phyloP scores from a whole-genome alignment of 2,329 filamentous ascomycete genomes.

The Rasamsonia emersonii region DNA sequence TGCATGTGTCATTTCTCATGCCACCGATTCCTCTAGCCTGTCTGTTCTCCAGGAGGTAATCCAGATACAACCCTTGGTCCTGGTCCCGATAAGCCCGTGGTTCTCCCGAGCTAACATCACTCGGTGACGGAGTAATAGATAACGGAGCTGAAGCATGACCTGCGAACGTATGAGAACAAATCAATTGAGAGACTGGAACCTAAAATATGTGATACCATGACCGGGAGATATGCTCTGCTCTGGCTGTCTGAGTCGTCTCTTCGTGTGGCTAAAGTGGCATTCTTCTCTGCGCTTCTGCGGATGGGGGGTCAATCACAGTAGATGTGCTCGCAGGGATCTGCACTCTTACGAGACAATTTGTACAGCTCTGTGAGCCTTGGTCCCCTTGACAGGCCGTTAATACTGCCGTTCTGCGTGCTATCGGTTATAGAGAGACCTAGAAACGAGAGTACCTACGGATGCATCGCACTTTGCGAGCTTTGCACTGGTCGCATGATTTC shows the following conservation, averaged over 20 bases:
- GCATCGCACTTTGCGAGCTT: conserved; percentile 35
- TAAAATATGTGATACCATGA: background rate
- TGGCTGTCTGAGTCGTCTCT: conserved; percentile 9
- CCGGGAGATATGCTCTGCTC: conserved; percentile 1
- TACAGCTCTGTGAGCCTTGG: conserved; percentile 12
- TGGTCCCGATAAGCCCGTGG: background rate
- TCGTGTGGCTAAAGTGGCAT: conserved; percentile 18
- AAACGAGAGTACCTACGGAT: conserved; percentile 19
- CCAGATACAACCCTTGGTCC: conserved; percentile 11
- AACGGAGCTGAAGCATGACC: background rate
- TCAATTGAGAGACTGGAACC: background rate
- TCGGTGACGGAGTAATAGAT: background rate
- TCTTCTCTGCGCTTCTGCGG: conserved; percentile 13
- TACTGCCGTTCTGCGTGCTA: background rate
- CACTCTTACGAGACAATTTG: conserved; percentile 19
- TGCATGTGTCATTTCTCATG: conserved; percentile 10
- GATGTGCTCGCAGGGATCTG: background rate
- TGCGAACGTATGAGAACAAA: background rate
- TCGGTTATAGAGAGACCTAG: conserved; percentile 1
- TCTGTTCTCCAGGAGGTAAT: conserved; percentile 12
- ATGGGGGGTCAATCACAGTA: background rate
- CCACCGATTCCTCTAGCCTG: conserved; percentile 8
- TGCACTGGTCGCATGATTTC: conserved; percentile 31
- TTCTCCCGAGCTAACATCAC: background rate
- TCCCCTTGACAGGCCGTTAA: conserved; percentile 1